Evolutionary conservation across 495 filamentous ascomycete genomes (phyloP), one percentile per base, ranked within the genome.

Genomic region (Evernia prunastri): DNA sequence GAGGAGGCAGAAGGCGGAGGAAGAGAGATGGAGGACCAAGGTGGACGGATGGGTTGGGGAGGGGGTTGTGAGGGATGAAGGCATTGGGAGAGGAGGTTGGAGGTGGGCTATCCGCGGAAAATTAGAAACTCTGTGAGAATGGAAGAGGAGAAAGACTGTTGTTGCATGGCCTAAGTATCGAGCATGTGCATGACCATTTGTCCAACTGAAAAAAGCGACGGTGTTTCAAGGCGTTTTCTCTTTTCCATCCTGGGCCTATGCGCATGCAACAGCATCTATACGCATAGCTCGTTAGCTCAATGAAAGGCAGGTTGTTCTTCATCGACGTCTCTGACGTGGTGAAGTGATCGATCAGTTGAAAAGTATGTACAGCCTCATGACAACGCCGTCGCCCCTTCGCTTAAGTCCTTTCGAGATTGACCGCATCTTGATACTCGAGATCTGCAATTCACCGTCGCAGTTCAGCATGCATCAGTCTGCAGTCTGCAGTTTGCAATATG

Each of bases 21-120:
- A 98, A 76, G 87, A 89, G 59, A 82, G 89, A 67, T 98, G 94
- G 95, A 81, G 87, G 67, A 83, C 85, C 72, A 91, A 90, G 73
- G 89, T 91, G 54, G 85, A 86, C 65, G 85, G 82, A 57, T 98
- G 95, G 94, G 76, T 87, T 42, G 76, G 70, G 56, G 68, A 69
- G 36, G 74, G 40, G 61, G 79, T 76, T 71, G 73, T 67, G 73
- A 79, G 60, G 60, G 76, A 76, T 56, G 73, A 75, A 53, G 71
- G 72, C 67, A 68, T 74, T 35, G 77, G 73, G 57, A 40, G 36
- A 39, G 74, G 71, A 59, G 71, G 74, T 66, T 84, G 83, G 80
- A 75, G 79, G 69, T 85, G 84, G 85, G 76, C 77, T 56, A 82
- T 84, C 54, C 76, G 80, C 60, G 79, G 57, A 8, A 66, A 66